Conservation (phyloP, 2,329 filamentous ascomycete species). For the Scolecobasidium constrictum region DNA sequence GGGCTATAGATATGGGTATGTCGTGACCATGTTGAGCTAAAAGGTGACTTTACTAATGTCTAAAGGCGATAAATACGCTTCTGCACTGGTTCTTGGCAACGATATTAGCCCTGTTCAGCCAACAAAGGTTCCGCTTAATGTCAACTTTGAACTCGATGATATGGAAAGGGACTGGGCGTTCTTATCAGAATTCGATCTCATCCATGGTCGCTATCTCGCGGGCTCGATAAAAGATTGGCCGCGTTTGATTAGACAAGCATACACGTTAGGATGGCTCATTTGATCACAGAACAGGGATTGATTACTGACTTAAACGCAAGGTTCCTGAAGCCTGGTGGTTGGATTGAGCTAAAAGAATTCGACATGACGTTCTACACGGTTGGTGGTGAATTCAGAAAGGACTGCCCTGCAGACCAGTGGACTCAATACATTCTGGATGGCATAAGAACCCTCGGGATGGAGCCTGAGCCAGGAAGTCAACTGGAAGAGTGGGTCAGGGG, state of each 20-base stretch:
- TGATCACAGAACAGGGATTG: no score
- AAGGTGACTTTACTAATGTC: no score
- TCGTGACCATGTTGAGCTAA: no score
- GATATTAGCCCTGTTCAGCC: conserved; percentile 28
- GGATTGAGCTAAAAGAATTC: conserved; percentile 42
- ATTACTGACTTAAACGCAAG: no score
- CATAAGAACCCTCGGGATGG: conserved; percentile 13
- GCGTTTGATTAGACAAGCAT: conserved; percentile 36
- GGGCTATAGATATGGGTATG: conserved; percentile 29
- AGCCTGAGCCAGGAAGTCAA: conserved; percentile 21
- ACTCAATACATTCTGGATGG: conserved; percentile 12
- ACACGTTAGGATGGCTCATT: no score
- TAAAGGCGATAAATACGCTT: conserved; percentile 23
- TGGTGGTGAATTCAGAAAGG: conserved; percentile 24
- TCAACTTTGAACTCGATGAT: conserved; percentile 52
- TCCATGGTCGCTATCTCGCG: conserved; percentile 41
- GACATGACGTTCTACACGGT: conserved; percentile 30
- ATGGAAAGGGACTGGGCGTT: conserved; percentile 47
- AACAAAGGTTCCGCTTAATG: conserved; percentile 44
- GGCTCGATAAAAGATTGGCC: conserved; percentile 44
- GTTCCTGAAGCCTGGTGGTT: conserved; percentile 34
- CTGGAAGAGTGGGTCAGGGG: conserved; percentile 24
- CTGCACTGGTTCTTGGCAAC: conserved; percentile 22
- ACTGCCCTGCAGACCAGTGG: no score
- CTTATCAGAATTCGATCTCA: conserved; percentile 41